These are phyloP conservation scores for Scedosporium minutisporum DNA, from an alignment of 2,329 filamentous ascomycete genomes.

Conservation along the genomic window DNA sequence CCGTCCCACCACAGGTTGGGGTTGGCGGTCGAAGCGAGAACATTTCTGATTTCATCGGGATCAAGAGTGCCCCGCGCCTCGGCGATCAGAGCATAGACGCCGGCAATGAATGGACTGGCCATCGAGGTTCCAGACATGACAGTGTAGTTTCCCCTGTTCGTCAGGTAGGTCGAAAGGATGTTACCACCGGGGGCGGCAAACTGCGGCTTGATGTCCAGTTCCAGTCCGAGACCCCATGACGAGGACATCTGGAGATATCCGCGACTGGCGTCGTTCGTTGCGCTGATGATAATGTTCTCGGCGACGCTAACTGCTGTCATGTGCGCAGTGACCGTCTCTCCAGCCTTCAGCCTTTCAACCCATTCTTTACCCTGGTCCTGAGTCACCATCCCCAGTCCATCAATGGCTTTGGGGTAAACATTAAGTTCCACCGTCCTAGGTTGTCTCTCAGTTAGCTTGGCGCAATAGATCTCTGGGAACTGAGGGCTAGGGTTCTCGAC, in stretches of 20 bases:
- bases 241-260: slow-evolving; percentile 38
- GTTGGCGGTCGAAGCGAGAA: slow-evolving; percentile 39
- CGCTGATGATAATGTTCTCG: slow-evolving; percentile 1
- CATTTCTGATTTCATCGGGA: slow-evolving; percentile 36
- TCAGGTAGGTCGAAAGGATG: slow-evolving; percentile 49
- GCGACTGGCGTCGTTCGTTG: slow-evolving; percentile 1
- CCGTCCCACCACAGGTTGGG: slow-evolving; percentile 40
- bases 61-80: slow-evolving; percentile 40
- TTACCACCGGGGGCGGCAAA: slow-evolving; percentile 44
- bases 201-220: slow-evolving; percentile 47
- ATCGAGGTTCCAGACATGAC: slow-evolving; percentile 50
- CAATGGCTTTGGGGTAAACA: slow-evolving; percentile 3
- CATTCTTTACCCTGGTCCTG: slow-evolving; percentile 31
- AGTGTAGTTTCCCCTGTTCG: slow-evolving; percentile 35
- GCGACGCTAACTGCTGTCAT: slow-evolving; percentile 11
- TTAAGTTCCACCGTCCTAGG: slow-evolving; percentile 1
- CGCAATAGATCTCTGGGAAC: neutral
- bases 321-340: slow-evolving; percentile 31
- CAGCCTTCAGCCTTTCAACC: slow-evolving; percentile 31
- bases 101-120: slow-evolving; percentile 47
- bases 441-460: neutral
- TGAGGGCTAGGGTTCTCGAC: neutral
- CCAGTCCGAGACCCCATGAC: slow-evolving; percentile 52
- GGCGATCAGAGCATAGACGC: slow-evolving; percentile 42
- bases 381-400: slow-evolving; percentile 31